phyloP scores from a whole-genome alignment of 192 early-diverging fungal genomes.

The Gaertneriomyces sp. region DNA sequence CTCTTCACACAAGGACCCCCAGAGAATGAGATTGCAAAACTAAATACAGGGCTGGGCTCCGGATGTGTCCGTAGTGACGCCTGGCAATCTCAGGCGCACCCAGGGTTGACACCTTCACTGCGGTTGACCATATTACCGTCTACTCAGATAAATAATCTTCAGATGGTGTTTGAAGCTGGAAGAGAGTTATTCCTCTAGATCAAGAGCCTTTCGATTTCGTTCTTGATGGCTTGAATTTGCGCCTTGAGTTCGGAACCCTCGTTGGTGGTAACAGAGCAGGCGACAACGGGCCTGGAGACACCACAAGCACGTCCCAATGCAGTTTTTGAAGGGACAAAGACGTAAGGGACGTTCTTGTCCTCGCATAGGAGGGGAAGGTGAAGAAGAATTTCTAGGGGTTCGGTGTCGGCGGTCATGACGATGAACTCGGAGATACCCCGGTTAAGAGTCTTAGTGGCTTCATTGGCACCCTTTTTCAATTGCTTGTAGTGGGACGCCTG shows the following conservation, averaged over 20 bases:
- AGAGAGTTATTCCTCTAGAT: conserved; percentile 50
- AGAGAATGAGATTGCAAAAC: conserved; percentile 21
- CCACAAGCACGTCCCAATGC: conserved; percentile 97
- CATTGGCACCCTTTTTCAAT: conserved; percentile 99
- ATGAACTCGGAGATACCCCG: conserved; percentile 98
- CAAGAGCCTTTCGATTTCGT: conserved; percentile 90
- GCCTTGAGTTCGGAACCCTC: conserved; percentile 92
- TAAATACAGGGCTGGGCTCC: conserved; percentile 16
- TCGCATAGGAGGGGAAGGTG: conserved; percentile 97
- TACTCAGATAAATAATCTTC: neutral
- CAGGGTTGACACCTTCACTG: conserved; percentile 21
- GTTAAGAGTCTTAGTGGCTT: conserved; percentile 99
- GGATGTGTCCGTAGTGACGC: neutral
- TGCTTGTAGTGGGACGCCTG: conserved; percentile 99
- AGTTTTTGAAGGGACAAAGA: conserved; percentile 95
- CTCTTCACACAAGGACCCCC: conserved; percentile 30
- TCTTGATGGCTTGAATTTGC: conserved; percentile 87
- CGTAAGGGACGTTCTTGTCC: conserved; percentile 99
- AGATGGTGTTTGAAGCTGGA: neutral
- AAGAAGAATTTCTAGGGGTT: conserved; percentile 95
- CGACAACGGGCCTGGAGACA: conserved; percentile 90
- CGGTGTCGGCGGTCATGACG: conserved; percentile 96
- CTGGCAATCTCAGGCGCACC: neutral
- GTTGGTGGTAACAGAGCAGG: conserved; percentile 93
- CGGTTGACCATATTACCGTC: conserved; percentile 1